These are phyloP conservation scores for Usnea hakonensis DNA, from an alignment of 495 filamentous ascomycete genomes.

Conservation along the genomic window DNA sequence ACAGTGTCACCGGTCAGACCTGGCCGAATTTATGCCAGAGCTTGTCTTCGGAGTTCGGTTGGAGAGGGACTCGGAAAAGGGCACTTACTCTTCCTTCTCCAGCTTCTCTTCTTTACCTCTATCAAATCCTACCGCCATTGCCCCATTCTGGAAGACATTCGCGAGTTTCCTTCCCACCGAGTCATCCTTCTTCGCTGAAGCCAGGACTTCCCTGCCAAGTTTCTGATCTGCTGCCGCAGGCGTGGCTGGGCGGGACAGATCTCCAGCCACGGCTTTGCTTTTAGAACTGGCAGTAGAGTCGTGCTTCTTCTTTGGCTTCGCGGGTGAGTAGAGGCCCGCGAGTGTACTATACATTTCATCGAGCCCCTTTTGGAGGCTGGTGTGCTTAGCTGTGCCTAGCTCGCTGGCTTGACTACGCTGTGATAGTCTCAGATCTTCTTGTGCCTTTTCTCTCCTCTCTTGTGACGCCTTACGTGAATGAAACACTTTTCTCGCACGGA, in stretches of 20 bases:
- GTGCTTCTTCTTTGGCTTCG: background rate
- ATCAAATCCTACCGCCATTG: slow-evolving; percentile 15
- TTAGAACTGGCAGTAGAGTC: background rate
- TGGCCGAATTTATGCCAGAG: too few species aligned
- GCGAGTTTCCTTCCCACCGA: background rate
- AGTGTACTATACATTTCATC: background rate
- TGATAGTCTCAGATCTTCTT: background rate
- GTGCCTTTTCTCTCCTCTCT: slow-evolving; percentile 10
- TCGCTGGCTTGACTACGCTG: background rate
- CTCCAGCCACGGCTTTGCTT: background rate
- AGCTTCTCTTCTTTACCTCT: slow-evolving; percentile 3
- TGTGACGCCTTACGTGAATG: slow-evolving; percentile 8
- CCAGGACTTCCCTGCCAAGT: background rate
- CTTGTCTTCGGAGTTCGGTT: background rate
- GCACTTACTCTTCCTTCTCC: slow-evolving; percentile 27
- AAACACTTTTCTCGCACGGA: slow-evolving; percentile 17
- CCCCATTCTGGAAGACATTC: background rate
- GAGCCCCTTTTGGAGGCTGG: background rate
- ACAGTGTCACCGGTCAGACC: background rate
- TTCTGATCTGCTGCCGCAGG: background rate
- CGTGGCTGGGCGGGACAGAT: background rate
- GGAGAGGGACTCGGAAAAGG: background rate
- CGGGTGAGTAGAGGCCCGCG: background rate
- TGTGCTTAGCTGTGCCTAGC: background rate
- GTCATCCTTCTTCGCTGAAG: background rate